Percentiles rank a stretch among this genome's conserved stretches.
Conservation (phyloP, 1,139 yeast genomes). For the Chernovozyma aurita region DNA sequence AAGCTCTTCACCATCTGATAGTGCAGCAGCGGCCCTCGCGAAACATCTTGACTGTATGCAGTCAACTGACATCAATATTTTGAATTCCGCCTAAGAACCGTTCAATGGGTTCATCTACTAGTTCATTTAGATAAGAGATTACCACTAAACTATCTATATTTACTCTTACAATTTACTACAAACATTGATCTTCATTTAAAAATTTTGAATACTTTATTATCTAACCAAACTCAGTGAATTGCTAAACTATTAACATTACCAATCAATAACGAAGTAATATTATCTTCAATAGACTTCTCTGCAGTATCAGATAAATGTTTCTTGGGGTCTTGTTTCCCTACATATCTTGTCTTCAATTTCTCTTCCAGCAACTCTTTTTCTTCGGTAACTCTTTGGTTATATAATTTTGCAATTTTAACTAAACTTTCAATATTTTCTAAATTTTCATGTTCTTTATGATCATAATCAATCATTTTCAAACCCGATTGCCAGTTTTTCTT, state of each 20-base stretch:
- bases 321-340: constrained; percentile 98
- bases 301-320: constrained; percentile 92
- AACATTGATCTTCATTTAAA: no score
- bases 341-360: constrained; percentile 89
- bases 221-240: constrained; percentile 60
- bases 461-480: constrained; percentile 70
- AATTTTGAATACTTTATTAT: no score
- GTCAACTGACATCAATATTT: no score
- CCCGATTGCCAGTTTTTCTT: constrained; percentile 97
- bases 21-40: no score
- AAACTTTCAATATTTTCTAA: constrained; percentile 68
- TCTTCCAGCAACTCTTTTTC: constrained; percentile 83
- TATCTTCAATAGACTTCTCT: constrained; percentile 80
- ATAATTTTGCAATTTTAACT: constrained; percentile 88
- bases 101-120: no score
- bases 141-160: no score
- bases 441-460: constrained; percentile 73
- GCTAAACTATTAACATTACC: constrained; percentile 88
- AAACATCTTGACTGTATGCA: no score
- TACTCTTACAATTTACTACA: no score
- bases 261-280: constrained; percentile 80
- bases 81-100: no score
- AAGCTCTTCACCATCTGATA: no score
- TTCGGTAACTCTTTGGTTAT: constrained; percentile 87
- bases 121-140: no score